These are phyloP conservation scores for Diaporthe aspalathi DNA, from an alignment of 2,329 filamentous ascomycete genomes.

Conservation along the genomic window DNA sequence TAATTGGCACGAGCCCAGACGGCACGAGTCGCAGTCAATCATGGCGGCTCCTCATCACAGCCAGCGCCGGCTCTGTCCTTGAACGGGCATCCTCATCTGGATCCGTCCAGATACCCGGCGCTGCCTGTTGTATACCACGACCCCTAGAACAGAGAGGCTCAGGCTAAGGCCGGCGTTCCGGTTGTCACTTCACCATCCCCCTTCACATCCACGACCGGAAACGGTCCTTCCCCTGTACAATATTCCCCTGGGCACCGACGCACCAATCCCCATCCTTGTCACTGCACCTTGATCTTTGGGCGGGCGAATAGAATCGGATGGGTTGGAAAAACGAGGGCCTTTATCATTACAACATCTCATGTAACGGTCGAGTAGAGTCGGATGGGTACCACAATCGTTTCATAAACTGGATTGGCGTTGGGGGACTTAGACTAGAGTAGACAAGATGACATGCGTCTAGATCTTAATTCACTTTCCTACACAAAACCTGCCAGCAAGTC, in stretches of 20 bases:
- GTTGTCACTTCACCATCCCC: slow-evolving; percentile 32
- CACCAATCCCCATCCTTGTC: slow-evolving; percentile 12
- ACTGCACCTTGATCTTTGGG: slow-evolving; percentile 25
- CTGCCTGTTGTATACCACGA: slow-evolving; percentile 30
- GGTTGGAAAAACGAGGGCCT: neutral
- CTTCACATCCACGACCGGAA: slow-evolving; percentile 14
- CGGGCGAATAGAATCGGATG: slow-evolving; percentile 10
- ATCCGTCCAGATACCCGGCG: slow-evolving; percentile 5
- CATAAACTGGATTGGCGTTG: neutral
- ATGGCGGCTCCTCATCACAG: slow-evolving; percentile 26
- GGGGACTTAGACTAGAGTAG: slow-evolving; percentile 32
- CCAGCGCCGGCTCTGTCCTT: slow-evolving; percentile 19
- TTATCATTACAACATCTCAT: slow-evolving; percentile 25
- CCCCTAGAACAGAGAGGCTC: slow-evolving; percentile 35
- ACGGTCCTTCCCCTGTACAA: slow-evolving; percentile 26
- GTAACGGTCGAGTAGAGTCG: slow-evolving; percentile 1
- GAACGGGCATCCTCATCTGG: slow-evolving; percentile 11
- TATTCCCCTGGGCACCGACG: neutral
- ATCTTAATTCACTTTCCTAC: slow-evolving; percentile 60
- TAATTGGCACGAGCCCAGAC: slow-evolving; percentile 40
- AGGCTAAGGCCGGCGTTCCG: slow-evolving; percentile 30
- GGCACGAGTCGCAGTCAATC: neutral
- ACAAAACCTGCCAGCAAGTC: slow-evolving; percentile 60
- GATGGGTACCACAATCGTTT: slow-evolving; percentile 26
- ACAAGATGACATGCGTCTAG: slow-evolving; percentile 35